These are phyloP conservation scores for Globisporangium orthogonon DNA, from an alignment of 352 stramenopile genomes.

Conservation along the genomic window DNA sequence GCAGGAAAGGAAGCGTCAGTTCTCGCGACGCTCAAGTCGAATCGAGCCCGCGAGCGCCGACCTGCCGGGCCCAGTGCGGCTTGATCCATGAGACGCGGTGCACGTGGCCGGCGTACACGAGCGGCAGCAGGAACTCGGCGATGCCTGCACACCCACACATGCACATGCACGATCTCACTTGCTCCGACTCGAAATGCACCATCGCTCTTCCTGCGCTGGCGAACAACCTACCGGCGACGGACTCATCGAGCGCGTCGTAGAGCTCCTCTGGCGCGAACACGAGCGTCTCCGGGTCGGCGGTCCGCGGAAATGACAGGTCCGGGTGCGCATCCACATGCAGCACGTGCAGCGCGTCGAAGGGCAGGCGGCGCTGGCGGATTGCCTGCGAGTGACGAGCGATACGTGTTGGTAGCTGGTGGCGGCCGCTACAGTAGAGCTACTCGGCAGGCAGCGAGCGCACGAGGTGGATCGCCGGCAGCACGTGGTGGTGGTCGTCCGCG, in stretches of 20 bases:
- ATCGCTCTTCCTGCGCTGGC: neutral
- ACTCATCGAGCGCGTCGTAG: constrained; percentile 70
- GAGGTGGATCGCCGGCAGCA: constrained; percentile 64
- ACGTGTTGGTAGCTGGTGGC: too few relatives aligned
- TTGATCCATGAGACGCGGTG: constrained; percentile 76
- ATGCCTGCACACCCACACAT: constrained; percentile 38
- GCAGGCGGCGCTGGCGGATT: constrained; percentile 60
- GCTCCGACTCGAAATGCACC: neutral
- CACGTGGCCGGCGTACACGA: constrained; percentile 77
- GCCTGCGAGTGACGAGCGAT: constrained; percentile 21
- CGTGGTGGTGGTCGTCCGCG: constrained; percentile 79
- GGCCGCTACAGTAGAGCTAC: too few relatives aligned
- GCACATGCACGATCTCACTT: neutral
- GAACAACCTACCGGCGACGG: constrained; percentile 20
- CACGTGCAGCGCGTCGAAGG: constrained; percentile 58
- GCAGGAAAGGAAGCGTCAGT: neutral
- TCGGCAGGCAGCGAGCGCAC: constrained; percentile 12
- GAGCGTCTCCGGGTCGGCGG: constrained; percentile 21
- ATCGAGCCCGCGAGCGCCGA: constrained; percentile 8
- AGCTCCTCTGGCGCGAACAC: constrained; percentile 66
- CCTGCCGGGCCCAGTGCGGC: constrained; percentile 69
- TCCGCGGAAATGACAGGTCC: constrained; percentile 69
- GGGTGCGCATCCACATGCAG: constrained; percentile 86
- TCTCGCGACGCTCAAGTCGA: neutral
- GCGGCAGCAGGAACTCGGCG: constrained; percentile 78